Base-by-base conservation (phyloP, 75 land plant genomes). In the Chamaecyparis obtusa region DNA sequence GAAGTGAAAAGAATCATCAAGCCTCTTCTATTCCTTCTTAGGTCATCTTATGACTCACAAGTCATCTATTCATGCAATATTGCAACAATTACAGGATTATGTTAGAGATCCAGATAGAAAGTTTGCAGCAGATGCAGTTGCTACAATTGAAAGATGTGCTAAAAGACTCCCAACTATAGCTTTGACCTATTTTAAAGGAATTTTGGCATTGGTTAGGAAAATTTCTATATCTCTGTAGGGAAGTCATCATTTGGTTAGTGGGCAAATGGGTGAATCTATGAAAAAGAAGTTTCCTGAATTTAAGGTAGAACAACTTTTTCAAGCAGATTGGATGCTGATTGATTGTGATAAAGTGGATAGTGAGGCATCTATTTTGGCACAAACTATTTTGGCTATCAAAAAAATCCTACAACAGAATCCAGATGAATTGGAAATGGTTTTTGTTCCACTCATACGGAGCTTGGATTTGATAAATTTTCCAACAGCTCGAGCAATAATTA, bases 31-130 rank as follows among this genome's bases (percentile, higher is more conserved):
- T n/a, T n/a, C n/a, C n/a, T n/a, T n/a, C n/a, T n/a, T n/a, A n/a
- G n/a, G n/a, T n/a, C n/a, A n/a, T n/a, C n/a, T n/a, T n/a, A n/a
- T n/a, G n/a, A n/a, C n/a, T n/a, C n/a, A n/a, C n/a, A n/a, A 96
- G 21, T 90, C 94, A 60, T 95, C 99, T 46, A 93, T 96, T 87
- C 77, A 89, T 51, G 41, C 72, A 14, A 95, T 98, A 80, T 92
- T 96, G 41, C 91, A 92, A 86, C 99, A 98, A 89, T 94, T 98
- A 36, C 94, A 98, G 97, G 99, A n/a, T n/a, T n/a, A n/a, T n/a
- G n/a, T n/a, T n/a, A n/a, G n/a, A n/a, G n/a, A n/a, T n/a, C n/a
- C n/a, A n/a, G n/a, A n/a, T n/a, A n/a, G n/a, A n/a, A n/a, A n/a
- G n/a, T n/a, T n/a, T n/a, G n/a, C n/a, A n/a, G n/a, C n/a, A n/a